Evolutionary conservation across 306 rosid species (phyloP), one percentile per base, ranked within the genome.

Genomic region (barrel medic (Medicago truncatula)): DNA sequence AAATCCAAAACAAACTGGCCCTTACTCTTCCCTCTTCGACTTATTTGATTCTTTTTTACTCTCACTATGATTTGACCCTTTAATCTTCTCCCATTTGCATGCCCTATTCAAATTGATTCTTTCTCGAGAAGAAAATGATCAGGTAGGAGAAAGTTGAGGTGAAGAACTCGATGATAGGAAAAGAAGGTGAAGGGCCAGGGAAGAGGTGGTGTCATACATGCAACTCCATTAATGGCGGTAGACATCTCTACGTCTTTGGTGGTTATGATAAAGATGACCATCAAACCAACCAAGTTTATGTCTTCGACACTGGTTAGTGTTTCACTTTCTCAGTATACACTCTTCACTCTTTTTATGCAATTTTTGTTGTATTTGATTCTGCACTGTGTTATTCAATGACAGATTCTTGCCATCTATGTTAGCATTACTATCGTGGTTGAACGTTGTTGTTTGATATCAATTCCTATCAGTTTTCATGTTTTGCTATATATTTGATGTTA

Each of bases 201-300:
- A 96, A 87, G 83, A 83, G 99, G 91, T 96, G 99, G 99, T 98
- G 99, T 8, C 99, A 92, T 83, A 88, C 96, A 78, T 92, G 96
- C 81, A 92, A 89, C 92, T 92, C 99, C 92, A 82, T 96, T 85
- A 88, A 88, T 82, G 97, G 91, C 53, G 99, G 99, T 1, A 88
- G 88, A 61, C 77, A 88, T 79, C 80, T 96, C 88, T 96, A 92
- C 80, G 90, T 96, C 61, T 92, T 96, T 46, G 99, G 97, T 8
- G 99, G 99, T 41, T 92, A 96, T 61, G 99, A 98, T 86, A 88
- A 80, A 77, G 88, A 90, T 78, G 90, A 90, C 91, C 92, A 94
- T 81, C 98, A 90, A 85, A 96, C 98, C 77, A 92, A 92, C 87
- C 92, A 88, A 80, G 96, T 96, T 17, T 96, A 96, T 76, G 88